These are phyloP conservation scores for Kodamaea kakaduensis DNA, from an alignment of 805 yeast species.

Conservation along the genomic window DNA sequence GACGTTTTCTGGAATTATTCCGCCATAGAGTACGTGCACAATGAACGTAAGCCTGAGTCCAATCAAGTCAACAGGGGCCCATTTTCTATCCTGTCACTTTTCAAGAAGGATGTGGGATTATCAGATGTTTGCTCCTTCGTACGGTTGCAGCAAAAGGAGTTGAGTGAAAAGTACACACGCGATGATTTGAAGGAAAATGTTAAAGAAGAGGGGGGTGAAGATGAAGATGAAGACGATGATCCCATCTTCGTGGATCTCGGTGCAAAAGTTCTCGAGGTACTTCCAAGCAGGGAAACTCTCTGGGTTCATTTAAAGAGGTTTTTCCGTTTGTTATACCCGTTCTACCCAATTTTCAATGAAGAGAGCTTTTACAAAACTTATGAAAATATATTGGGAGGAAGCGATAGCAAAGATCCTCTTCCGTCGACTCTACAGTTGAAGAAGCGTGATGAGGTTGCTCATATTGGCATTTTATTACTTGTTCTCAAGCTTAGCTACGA, in stretches of 20 bases:
- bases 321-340: conserved; percentile 17
- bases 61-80: conserved; percentile 16
- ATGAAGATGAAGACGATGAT: conserved; percentile 8
- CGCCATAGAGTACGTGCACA: conserved; percentile 10
- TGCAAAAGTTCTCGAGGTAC: conserved; percentile 4
- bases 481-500: conserved; percentile 54
- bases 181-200: conserved; percentile 14
- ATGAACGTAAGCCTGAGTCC: conserved; percentile 2
- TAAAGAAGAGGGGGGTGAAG: background rate
- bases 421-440: conserved; percentile 21
- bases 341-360: conserved; percentile 16
- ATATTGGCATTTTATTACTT: conserved; percentile 49
- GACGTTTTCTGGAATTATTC: conserved; percentile 11
- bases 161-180: conserved; percentile 14
- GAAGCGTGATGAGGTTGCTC: conserved; percentile 43
- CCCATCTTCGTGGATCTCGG: conserved; percentile 8
- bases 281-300: conserved; percentile 10
- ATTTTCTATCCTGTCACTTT: conserved; percentile 14
- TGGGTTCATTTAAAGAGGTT: conserved; percentile 15
- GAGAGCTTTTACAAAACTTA: conserved; percentile 1
- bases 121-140: conserved; percentile 15
- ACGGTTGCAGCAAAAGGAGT: conserved; percentile 11
- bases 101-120: conserved; percentile 16
- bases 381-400: conserved; percentile 14
- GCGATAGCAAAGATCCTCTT: conserved; percentile 1